Percentiles rank a stretch among this genome's conserved stretches.
phyloP scores from a whole-genome alignment of 371 early-diverging fungal species.

The Lichtheimia ramosa region DNA sequence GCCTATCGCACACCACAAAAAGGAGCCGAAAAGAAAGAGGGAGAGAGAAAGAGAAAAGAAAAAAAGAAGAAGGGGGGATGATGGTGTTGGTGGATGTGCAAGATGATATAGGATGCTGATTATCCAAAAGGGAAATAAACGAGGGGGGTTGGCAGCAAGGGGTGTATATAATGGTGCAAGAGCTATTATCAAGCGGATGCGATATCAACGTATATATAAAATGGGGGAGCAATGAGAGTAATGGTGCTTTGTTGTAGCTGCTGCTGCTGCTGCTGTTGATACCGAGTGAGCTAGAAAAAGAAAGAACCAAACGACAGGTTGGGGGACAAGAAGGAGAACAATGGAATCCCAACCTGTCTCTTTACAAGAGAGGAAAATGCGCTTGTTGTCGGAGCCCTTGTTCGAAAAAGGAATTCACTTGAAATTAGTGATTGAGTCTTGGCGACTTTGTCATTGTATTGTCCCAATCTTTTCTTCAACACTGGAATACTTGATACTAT shows the following conservation, averaged over 20 bases:
- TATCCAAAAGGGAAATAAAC: constrained; percentile 9
- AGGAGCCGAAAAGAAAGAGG: constrained; percentile 13
- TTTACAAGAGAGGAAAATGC: not conserved
- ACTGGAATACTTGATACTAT: not conserved
- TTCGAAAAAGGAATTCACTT: constrained; percentile 13
- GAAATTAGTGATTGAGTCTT: constrained; percentile 6
- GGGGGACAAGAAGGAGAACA: constrained; percentile 6
- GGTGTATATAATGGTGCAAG: constrained; percentile 5
- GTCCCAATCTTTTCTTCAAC: not conserved
- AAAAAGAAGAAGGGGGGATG: constrained; percentile 8
- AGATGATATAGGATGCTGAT: not conserved
- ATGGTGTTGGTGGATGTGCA: not conserved
- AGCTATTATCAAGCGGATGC: not conserved
- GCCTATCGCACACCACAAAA: not conserved
- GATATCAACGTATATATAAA: constrained; percentile 1
- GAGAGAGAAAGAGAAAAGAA: constrained; percentile 2
- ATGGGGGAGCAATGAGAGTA: constrained; percentile 3
- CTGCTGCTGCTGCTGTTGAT: not conserved
- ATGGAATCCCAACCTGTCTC: not conserved
- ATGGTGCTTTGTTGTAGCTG: not conserved
- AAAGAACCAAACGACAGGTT: not conserved
- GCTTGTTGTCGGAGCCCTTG: constrained; percentile 7
- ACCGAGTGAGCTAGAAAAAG: not conserved
- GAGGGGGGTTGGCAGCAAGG: constrained; percentile 9
- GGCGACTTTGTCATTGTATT: not conserved